phyloP scores from a whole-genome alignment of 495 filamentous ascomycete genomes.

The Xylaria sp. region DNA sequence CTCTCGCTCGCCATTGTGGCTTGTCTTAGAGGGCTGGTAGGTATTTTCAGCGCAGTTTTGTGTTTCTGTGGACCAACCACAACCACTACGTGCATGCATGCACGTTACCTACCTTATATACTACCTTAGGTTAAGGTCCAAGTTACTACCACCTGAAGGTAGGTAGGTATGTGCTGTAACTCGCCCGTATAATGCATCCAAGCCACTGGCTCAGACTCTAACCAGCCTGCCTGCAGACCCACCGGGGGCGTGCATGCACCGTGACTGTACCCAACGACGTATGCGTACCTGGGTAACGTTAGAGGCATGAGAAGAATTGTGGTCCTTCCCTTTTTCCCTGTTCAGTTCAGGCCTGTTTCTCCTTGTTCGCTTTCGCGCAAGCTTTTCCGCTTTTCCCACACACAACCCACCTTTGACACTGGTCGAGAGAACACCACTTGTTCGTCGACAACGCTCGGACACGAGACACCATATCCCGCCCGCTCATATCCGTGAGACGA shows the following conservation, averaged over 20 bases:
- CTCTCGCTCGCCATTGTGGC: not conserved
- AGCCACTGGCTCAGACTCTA: not conserved
- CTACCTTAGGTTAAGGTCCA: too few species aligned
- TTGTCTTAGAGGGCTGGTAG: not conserved
- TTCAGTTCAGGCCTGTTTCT: too few species aligned
- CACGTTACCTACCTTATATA: too few species aligned
- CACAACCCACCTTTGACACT: conserved; percentile 26
- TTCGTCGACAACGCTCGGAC: conserved; percentile 8
- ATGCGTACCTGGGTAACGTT: not conserved
- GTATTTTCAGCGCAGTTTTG: too few species aligned
- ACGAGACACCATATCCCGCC: conserved; percentile 19
- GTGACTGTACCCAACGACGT: conserved; percentile 16
- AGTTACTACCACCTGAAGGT: too few species aligned
- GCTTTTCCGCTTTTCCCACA: conserved; percentile 31
- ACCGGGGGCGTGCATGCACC: not conserved
- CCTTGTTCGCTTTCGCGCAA: conserved; percentile 18
- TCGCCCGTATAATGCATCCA: too few species aligned
- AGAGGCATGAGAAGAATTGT: not conserved
- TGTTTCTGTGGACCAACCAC: too few species aligned
- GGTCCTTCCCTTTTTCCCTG: conserved; percentile 23
- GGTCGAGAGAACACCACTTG: conserved; percentile 18
- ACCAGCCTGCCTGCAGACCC: not conserved
- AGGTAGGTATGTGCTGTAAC: not conserved
- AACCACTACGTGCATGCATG: too few species aligned
- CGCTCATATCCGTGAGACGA: conserved; percentile 27